Percentiles rank a stretch among this genome's conserved stretches.
Evolutionary conservation across 2,329 filamentous ascomycete species (phyloP).

Genomic region (Kalmusia sp.): DNA sequence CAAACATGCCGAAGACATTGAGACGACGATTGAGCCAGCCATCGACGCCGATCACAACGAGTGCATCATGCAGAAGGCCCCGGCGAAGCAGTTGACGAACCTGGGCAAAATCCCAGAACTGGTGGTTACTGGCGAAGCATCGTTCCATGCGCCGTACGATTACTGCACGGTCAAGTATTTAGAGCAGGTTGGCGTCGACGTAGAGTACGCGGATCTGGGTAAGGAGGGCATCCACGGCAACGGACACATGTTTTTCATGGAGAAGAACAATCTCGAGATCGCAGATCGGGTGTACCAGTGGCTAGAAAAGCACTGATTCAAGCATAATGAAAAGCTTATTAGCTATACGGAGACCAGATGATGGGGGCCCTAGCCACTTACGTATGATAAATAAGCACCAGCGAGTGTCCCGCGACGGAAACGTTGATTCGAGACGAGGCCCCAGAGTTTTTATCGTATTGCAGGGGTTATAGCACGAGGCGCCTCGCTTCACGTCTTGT

Average conservation of each 20-base stretch:
- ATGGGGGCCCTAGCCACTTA: no score
- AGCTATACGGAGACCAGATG: background rate
- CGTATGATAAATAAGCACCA: no score
- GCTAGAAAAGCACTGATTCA: constrained; percentile 8
- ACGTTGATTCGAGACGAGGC: no score
- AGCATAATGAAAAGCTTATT: background rate
- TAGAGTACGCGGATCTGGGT: constrained; percentile 43
- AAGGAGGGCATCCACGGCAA: constrained; percentile 70
- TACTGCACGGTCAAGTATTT: constrained; percentile 62
- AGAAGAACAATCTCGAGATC: constrained; percentile 38
- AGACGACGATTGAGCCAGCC: constrained; percentile 27
- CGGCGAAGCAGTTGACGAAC: constrained; percentile 56
- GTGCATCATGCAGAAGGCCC: constrained; percentile 50
- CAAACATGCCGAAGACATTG: constrained; percentile 24
- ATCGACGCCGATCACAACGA: constrained; percentile 34
- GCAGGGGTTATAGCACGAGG: no score
- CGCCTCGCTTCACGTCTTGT: no score
- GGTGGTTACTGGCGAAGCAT: constrained; percentile 61
- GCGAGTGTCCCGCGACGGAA: no score
- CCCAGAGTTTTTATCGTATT: no score
- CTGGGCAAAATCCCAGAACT: constrained; percentile 57
- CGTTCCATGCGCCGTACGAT: constrained; percentile 63
- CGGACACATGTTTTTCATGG: constrained; percentile 43
- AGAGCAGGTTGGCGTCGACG: constrained; percentile 48
- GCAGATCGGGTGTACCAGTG: constrained; percentile 20